These are phyloP conservation scores for Cyclocybe aegerita DNA, from an alignment of 768 basidiomycete genomes.

Conservation along the genomic window DNA sequence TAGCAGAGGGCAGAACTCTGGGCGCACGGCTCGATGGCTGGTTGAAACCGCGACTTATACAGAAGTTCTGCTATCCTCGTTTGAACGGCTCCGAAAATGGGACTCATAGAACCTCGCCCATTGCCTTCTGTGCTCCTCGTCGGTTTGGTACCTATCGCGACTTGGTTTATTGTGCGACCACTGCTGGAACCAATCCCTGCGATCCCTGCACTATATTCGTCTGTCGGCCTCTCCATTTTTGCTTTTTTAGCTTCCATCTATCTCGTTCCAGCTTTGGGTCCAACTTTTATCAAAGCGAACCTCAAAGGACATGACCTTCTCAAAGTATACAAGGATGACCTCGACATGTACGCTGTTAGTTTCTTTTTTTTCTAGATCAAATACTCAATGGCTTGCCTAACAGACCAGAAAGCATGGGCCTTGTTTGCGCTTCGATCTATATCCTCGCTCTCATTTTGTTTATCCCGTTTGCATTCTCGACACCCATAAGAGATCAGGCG, in stretches of 20 bases:
- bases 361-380: background rate
- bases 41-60: too few relatives aligned
- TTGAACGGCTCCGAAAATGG: constrained; percentile 9
- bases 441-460: constrained; percentile 86
- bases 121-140: constrained; percentile 52
- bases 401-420: constrained; percentile 93
- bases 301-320: constrained; percentile 86
- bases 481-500: constrained; percentile 52
- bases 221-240: constrained; percentile 80
- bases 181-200: constrained; percentile 68
- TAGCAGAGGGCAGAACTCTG: too few relatives aligned
- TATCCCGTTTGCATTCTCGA: constrained; percentile 93
- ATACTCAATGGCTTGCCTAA: background rate
- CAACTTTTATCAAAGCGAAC: constrained; percentile 76
- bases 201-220: constrained; percentile 73
- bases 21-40: too few relatives aligned
- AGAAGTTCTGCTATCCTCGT: background rate
- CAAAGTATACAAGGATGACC: constrained; percentile 71
- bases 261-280: constrained; percentile 81
- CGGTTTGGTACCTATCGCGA: constrained; percentile 63
- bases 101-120: constrained; percentile 43
- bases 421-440: constrained; percentile 88
- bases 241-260: constrained; percentile 77
- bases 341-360: constrained; percentile 58
- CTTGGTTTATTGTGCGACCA: constrained; percentile 74